A percentile compares a stretch with the other conserved stretches of the same genome.
Evolutionary conservation across 129 eudicot species (phyloP).

Genomic region (Arctium lappa): DNA sequence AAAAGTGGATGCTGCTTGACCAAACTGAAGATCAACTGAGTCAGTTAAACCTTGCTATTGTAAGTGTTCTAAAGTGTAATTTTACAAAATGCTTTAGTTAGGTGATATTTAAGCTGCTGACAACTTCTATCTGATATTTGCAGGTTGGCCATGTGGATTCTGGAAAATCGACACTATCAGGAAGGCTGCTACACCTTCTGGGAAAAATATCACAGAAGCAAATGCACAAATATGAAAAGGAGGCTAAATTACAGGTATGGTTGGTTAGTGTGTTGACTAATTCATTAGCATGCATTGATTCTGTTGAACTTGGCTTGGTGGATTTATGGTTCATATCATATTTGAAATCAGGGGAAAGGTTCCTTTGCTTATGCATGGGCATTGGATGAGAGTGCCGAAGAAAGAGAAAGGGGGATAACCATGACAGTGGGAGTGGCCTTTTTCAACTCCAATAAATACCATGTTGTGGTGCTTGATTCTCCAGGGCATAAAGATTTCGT

Average conservation of each 20-base stretch:
- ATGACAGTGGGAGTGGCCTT: slow-evolving; percentile 97
- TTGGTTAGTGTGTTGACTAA: neutral
- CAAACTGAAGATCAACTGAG: slow-evolving; percentile 39
- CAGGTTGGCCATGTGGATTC: slow-evolving; percentile 99
- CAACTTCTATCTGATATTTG: slow-evolving; percentile 1
- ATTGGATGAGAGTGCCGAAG: slow-evolving; percentile 90
- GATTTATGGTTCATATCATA: slow-evolving; percentile 6
- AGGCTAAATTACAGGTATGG: slow-evolving; percentile 74
- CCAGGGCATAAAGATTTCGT: slow-evolving; percentile 98
- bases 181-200: slow-evolving; percentile 86
- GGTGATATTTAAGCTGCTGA: neutral
- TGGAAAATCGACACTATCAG: slow-evolving; percentile 96
- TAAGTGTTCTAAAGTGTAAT: slow-evolving; percentile 29
- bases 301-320: slow-evolving; percentile 4
- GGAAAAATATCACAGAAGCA: slow-evolving; percentile 85
- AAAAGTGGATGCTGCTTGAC: slow-evolving; percentile 75
- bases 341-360: slow-evolving; percentile 76
- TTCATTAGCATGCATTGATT: neutral
- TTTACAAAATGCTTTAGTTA: neutral
- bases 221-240: slow-evolving; percentile 91
- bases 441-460: slow-evolving; percentile 63
- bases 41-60: slow-evolving; percentile 97
- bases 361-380: slow-evolving; percentile 99
- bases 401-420: slow-evolving; percentile 96
- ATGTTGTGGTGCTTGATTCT: slow-evolving; percentile 86